These are phyloP conservation scores for Phytophthora lateralis DNA, from an alignment of 352 stramenopile species.

Conservation along the genomic window DNA sequence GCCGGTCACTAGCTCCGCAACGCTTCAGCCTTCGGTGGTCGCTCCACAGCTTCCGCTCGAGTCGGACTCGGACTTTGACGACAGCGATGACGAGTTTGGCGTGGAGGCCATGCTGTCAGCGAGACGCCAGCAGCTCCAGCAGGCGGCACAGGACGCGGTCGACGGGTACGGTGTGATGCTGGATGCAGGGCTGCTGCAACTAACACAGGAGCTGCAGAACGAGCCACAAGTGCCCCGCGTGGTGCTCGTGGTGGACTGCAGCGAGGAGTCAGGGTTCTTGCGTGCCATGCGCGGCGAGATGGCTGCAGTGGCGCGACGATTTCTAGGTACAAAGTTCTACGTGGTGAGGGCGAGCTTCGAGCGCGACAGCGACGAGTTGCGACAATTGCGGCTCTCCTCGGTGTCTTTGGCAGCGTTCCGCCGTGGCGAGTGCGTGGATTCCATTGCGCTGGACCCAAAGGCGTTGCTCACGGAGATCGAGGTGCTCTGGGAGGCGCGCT, in stretches of 20 bases:
- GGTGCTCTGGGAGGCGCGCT: constrained; percentile 57
- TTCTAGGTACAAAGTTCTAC: constrained; percentile 70
- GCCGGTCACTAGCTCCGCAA: constrained; percentile 11
- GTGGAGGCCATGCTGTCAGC: constrained; percentile 43
- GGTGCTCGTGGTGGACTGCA: constrained; percentile 38
- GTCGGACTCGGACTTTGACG: constrained; percentile 44
- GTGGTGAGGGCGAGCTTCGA: constrained; percentile 18
- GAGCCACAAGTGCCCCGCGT: constrained; percentile 48
- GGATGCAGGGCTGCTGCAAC: constrained; percentile 25
- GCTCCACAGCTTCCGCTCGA: constrained; percentile 15
- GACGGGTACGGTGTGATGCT: constrained; percentile 63
- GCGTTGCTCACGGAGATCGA: constrained; percentile 32
- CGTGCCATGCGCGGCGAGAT: constrained; percentile 49
- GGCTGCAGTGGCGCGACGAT: constrained; percentile 44
- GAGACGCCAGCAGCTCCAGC: constrained; percentile 50
- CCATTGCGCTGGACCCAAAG: constrained; percentile 47
- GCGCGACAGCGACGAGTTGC: constrained; percentile 37
- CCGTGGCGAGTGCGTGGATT: constrained; percentile 53
- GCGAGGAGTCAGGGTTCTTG: constrained; percentile 8
- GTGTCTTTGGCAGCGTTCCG: constrained; percentile 54
- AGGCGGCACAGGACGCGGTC: constrained; percentile 44
- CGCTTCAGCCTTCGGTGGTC: constrained; percentile 10
- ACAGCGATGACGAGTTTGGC: constrained; percentile 52
- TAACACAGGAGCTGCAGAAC: constrained; percentile 47
- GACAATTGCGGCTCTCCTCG: constrained; percentile 43